Evolutionary conservation across 257 asterid species (phyloP), one percentile per base, ranked within the genome.

Genomic region (Perilla frutescens): DNA sequence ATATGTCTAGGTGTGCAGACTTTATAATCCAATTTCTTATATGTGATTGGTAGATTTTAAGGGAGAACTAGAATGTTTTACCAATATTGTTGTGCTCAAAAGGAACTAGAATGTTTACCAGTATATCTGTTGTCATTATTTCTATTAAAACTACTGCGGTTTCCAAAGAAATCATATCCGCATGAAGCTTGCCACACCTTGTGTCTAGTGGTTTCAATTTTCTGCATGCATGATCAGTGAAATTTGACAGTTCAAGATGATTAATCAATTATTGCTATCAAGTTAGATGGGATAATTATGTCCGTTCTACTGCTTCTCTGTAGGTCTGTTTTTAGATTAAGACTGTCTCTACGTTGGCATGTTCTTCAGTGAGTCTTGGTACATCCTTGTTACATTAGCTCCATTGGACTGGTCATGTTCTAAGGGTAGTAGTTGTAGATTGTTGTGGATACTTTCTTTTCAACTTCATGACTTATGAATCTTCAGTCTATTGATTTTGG

Each of bases 401-500:
- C 66, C 47, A 71, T 37, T 75, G 50, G 37, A 49, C 51, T 36
- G 45, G 62, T 55, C 39, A 61, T n/a, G 10, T 36, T 75, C 43
- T 41, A 45, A 4, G 62, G 70, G 31, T 69, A 45, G 9, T 41
- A 11, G 72, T 57, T 62, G 53, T 47, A 12, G 9, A 20, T 71
- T 50, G 58, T 36, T 60, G 56, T 67, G 13, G 73, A 29, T 60
- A 55, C 56, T 67, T 45, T 45, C 61, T 43, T 68, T 71, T 66
- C 68, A 7, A n/a, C 60, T 36, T 8, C 13, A 58, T 51, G 63
- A 50, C 32, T 66, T 64, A 47, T 48, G 51, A 59, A 48, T 58
- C 49, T 32, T 63, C 32, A 6, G 49, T 76, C 34, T 6, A 37
- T 62, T 72, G 29, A 71, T 63, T 70, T 55, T 58, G 36, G 60